Conservation (phyloP, 257 asterid species). For the Oldenlandia corymbosa region DNA sequence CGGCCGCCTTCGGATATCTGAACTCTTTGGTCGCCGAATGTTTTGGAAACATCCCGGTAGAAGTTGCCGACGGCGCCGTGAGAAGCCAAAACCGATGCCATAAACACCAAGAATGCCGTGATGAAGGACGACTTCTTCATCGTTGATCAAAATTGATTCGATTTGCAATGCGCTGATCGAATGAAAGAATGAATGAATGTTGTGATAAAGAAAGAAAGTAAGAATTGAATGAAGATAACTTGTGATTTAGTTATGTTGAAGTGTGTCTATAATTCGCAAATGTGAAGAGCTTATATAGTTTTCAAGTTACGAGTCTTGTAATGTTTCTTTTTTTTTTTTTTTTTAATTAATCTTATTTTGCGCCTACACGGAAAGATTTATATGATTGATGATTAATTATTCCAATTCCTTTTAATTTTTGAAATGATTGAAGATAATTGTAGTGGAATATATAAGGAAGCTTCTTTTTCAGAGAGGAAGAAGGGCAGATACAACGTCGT, state of each 20-base stretch:
- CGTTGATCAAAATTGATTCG: too few species aligned
- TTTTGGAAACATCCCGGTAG: neutral
- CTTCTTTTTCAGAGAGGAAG: neutral
- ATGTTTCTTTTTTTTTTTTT: neutral
- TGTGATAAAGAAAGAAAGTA: too few species aligned
- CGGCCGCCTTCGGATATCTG: conserved; percentile 13
- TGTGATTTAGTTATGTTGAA: too few species aligned
- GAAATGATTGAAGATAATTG: neutral
- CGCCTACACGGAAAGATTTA: too few species aligned
- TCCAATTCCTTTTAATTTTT: too few species aligned
- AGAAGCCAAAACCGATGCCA: conserved; percentile 2
- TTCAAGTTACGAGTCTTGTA: neutral
- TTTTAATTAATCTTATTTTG: too few species aligned
- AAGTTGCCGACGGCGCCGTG: conserved; percentile 16
- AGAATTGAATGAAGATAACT: too few species aligned
- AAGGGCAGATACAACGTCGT: neutral
- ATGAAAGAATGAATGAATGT: neutral
- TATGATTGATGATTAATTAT: too few species aligned
- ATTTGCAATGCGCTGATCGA: too few species aligned
- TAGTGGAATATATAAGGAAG: neutral
- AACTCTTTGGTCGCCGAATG: conserved; percentile 17
- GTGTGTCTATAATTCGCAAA: neutral
- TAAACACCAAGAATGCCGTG: neutral
- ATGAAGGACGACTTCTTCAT: conserved; percentile 1
- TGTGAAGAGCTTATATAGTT: neutral